Base-by-base conservation (phyloP, 768 basidiomycete species). In the Pleurotus djamor region DNA sequence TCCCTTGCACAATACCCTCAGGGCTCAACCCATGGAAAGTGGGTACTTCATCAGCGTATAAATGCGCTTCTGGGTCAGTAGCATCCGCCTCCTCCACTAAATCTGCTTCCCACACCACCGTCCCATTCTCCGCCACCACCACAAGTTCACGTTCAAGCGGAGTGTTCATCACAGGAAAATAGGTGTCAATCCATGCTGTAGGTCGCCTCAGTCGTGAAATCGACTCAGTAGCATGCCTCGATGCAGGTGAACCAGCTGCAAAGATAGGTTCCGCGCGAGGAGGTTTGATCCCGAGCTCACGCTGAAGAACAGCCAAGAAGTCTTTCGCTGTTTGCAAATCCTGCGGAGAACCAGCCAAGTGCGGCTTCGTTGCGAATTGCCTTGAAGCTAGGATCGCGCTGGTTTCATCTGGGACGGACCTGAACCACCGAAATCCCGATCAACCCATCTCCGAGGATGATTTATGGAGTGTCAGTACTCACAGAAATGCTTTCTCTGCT, bases 141-240 rank as follows among this genome's bases (percentile, higher is more conserved):
- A 85, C 78, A 16, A 90, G 71, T 55, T 79, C 77, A 38, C 81
- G 74, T 44, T 83, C 77, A 32, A 89, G 72, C 14, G 89, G 88
- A 4, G 77, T 82, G 72, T 91, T 90, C 75, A 92, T 76, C 35
- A 88, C 74, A 12, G 91, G 89, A 71, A 87, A 92, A 73, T 93
- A 93, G 36, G 77, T 77, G 58, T 83, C 83, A 60, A 89, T 84
- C 87, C 87, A 89, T 58, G 82, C 86, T 8, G 65, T 70, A 1
- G 83, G 80, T 13, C 69, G 63, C 38, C 62, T 66, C 35, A 75
- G 72, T 56, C 71, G 67, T 13, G 78, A 68, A 56, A 84, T 79
- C 32, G 73, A 69, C 14, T 83, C 70, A 4, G 86, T 86, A 4
- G 85, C 84, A 16, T 74, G 69, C 32, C 74, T 81, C 58, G 84